phyloP scores from a whole-genome alignment of 1,284 basidiomycete species.

The Ceratobasidium sp. region DNA sequence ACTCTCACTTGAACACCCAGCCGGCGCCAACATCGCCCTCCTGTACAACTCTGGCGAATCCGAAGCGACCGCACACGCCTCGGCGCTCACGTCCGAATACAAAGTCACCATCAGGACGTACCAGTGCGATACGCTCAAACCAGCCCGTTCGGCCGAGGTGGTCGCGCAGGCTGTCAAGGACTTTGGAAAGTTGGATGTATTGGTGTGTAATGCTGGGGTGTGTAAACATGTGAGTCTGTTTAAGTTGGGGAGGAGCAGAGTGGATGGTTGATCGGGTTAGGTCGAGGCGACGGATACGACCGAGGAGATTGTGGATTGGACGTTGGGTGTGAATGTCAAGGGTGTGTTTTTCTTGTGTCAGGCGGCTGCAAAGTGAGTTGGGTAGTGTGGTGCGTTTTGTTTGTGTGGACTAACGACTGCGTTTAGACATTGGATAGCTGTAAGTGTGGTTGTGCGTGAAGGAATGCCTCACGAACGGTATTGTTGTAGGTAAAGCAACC shows the following conservation, averaged over 20 bases:
- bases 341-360: slow-evolving; percentile 39
- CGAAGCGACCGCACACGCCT: slow-evolving; percentile 51
- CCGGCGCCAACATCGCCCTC: slow-evolving; percentile 44
- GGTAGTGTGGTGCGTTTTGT: neutral
- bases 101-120: slow-evolving; percentile 52
- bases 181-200: slow-evolving; percentile 51
- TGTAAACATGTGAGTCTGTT: slow-evolving; percentile 31
- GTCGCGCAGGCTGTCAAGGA: slow-evolving; percentile 53
- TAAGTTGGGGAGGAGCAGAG: no score
- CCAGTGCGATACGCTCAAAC: slow-evolving; percentile 51
- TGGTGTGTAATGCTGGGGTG: slow-evolving; percentile 38
- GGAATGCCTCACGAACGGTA: neutral
- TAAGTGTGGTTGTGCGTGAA: neutral
- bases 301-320: slow-evolving; percentile 37
- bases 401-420: neutral
- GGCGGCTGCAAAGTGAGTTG: slow-evolving; percentile 35
- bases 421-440: slow-evolving; percentile 39
- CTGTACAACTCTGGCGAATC: slow-evolving; percentile 51
- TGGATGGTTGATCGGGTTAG: neutral
- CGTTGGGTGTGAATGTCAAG: slow-evolving; percentile 39
- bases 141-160: slow-evolving; percentile 51
- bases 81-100: slow-evolving; percentile 10
- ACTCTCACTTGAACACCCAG: slow-evolving; percentile 19
- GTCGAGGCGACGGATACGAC: slow-evolving; percentile 30
- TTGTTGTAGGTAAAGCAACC: slow-evolving; percentile 31